Conservation (phyloP, 2,329 filamentous ascomycete genomes). For the Ophiostoma angusticollis region DNA sequence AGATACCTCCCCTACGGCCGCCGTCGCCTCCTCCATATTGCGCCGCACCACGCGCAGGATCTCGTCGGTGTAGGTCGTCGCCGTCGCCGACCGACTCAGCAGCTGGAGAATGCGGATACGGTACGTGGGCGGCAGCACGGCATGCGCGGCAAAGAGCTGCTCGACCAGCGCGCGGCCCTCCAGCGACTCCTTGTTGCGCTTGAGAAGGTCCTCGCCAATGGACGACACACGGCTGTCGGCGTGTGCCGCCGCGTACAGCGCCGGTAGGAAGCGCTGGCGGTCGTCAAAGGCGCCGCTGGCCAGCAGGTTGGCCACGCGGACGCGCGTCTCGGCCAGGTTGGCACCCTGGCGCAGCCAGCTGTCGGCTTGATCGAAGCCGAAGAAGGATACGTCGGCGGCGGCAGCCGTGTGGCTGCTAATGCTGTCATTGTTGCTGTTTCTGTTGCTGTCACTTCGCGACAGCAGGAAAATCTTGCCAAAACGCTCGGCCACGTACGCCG, state of each 20-base stretch:
- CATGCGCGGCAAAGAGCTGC: conserved; percentile 60
- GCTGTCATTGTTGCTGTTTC: background rate
- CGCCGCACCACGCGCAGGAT: conserved; percentile 59
- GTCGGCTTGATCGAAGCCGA: conserved; percentile 54
- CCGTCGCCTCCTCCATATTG: conserved; percentile 44
- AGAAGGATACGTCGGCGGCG: conserved; percentile 48
- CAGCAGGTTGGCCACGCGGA: conserved; percentile 56
- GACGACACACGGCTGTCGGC: conserved; percentile 67
- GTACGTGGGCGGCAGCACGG: conserved; percentile 56
- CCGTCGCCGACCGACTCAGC: conserved; percentile 62
- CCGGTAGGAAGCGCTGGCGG: conserved; percentile 68
- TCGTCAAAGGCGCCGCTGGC: conserved; percentile 79
- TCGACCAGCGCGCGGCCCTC: conserved; percentile 54
- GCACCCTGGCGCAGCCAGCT: conserved; percentile 51
- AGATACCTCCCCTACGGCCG: too few species aligned
- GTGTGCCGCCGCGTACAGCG: conserved; percentile 72
- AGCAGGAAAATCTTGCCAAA: conserved; percentile 68
- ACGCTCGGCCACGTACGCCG: conserved; percentile 59
- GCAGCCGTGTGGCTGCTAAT: background rate
- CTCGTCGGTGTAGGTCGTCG: conserved; percentile 54
- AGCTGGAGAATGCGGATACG: conserved; percentile 65
- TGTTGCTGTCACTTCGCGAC: background rate
- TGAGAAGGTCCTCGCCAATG: conserved; percentile 82
- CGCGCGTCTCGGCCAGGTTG: conserved; percentile 57
- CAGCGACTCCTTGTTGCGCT: conserved; percentile 61